Base-by-base conservation (phyloP, 164 flowering plant genomes). In the Malania oleifera region DNA sequence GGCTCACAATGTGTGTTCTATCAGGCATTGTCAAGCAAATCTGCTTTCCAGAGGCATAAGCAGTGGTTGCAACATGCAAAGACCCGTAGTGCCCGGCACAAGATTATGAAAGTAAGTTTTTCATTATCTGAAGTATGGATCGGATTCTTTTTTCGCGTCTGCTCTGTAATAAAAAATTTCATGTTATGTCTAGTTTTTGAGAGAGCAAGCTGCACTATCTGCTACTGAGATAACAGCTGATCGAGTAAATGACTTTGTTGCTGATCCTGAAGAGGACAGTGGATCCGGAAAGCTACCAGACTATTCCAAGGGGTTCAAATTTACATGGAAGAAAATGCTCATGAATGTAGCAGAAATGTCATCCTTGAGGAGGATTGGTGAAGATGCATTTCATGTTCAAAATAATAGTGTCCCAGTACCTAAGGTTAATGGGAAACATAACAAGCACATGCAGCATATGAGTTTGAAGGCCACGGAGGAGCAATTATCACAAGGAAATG, bases 31-130 rank as follows among this genome's bases (percentile, higher is more conserved):
- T 84, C 97, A 10, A 85, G 86, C 67, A 90, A 85, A 75, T 80
- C 92, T 64, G 95, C 96, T 67, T 86, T 83, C 54, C 86, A 84
- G 70, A 82, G 85, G 77, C 97, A 93, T 70, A 88, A 77, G 66
- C 90, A 86, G 67, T 93, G 98, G 98, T 62, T 90, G 73, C 86
- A 78, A 58, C 89, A 90, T 79, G 96, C 98, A 43, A 87, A 84
- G 76, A 92, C 98, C 27, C 89, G 91, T 22, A 80, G 96, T 74
- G 98, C 98, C 17, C 80, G 98, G 25, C 96, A 89, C 74, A 92
- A 92, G 68, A 92, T 92, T 25, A 82, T 87, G 81, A 92, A 85
- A 61, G 98, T 89, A 78, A 22, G 80, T 66, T 48, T 64, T 52
- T 54, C 41, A 38, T 38, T 2, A 12, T n/a, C 1, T 38, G 1